Evolutionary conservation across 2,329 filamentous ascomycete genomes (phyloP).

Genomic region (Pseudogymnoascus sp.): DNA sequence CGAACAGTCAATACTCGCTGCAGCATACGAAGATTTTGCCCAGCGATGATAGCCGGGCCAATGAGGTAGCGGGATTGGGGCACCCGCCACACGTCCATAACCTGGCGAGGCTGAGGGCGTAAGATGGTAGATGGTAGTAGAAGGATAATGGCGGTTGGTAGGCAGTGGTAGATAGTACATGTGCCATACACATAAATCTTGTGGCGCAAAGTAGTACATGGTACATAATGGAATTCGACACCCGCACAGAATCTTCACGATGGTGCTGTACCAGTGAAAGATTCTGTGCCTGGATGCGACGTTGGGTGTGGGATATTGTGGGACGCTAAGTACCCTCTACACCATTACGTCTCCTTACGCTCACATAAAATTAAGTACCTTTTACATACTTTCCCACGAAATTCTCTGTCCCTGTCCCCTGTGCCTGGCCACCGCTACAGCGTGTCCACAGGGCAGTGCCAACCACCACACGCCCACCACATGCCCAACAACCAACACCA

Average conservation of each 20-base stretch:
- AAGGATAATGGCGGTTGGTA: background rate
- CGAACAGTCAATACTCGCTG: background rate
- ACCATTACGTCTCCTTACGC: background rate
- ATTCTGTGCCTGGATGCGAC: background rate
- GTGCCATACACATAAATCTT: background rate
- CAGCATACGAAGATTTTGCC: background rate
- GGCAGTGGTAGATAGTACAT: background rate
- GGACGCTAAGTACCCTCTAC: background rate
- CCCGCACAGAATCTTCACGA: background rate
- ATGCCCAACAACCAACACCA: background rate
- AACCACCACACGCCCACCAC: background rate
- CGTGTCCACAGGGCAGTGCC: background rate
- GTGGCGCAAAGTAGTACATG: background rate
- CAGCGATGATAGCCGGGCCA: conserved; percentile 6
- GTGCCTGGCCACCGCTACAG: background rate
- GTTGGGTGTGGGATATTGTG: background rate
- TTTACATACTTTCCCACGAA: background rate
- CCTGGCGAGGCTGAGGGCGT: background rate
- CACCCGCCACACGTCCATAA: background rate
- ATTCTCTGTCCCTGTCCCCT: background rate
- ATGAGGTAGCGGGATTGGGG: background rate
- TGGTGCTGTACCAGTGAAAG: background rate
- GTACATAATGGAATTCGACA: background rate
- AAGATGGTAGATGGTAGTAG: no score
- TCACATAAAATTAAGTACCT: background rate